Conservation (phyloP, 106 monocot genomes). For the Apostasia shenzhenica region DNA sequence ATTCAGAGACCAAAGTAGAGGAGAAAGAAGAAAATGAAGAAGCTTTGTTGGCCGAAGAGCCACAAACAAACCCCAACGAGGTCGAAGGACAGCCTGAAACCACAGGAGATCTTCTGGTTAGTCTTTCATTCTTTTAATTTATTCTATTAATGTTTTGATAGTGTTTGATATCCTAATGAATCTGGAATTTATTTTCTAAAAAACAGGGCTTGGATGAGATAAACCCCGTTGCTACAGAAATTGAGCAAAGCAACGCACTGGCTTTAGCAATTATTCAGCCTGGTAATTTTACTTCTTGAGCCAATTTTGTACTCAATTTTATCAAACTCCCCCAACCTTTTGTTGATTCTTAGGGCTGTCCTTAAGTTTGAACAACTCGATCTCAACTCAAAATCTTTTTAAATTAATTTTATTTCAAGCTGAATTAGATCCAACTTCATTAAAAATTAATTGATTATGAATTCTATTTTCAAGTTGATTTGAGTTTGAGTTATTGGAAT, state of each 20-base stretch:
- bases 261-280: slow-evolving; percentile 79
- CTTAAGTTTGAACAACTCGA: too few relatives aligned
- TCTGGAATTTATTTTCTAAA: neutral
- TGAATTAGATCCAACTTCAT: too few relatives aligned
- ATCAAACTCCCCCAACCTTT: too few relatives aligned
- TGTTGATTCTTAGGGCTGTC: too few relatives aligned
- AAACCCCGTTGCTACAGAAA: slow-evolving; percentile 56
- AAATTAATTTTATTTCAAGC: too few relatives aligned
- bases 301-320: too few relatives aligned
- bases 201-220: slow-evolving; percentile 63
- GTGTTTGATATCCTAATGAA: slow-evolving; percentile 11
- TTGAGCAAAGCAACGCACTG: slow-evolving; percentile 84
- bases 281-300: slow-evolving; percentile 23
- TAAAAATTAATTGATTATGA: too few relatives aligned
- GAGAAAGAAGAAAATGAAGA: slow-evolving; percentile 24
- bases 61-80: slow-evolving; percentile 6
- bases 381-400: too few relatives aligned
- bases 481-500: too few relatives aligned
- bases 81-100: slow-evolving; percentile 24
- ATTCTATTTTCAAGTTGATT: too few relatives aligned
- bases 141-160: neutral
- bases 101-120: slow-evolving; percentile 66
- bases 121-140: slow-evolving; percentile 1
- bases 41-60: slow-evolving; percentile 30
- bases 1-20: slow-evolving; percentile 22